Conservation (phyloP, 2,329 filamentous ascomycete genomes). For the Colletotrichum sp. region DNA sequence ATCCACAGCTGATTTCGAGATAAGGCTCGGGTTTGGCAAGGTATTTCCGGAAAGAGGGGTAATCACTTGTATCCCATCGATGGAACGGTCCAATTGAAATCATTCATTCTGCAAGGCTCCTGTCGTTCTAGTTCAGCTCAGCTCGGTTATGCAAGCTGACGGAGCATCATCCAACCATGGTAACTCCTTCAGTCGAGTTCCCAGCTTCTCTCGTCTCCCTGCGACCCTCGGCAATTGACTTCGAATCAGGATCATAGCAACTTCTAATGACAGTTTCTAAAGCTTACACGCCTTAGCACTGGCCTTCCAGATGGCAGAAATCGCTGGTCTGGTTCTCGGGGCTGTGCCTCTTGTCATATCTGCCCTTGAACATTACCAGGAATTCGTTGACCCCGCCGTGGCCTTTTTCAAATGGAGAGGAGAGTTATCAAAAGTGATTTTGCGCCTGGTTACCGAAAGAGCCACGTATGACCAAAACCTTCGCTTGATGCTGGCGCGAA, state of each 20-base stretch:
- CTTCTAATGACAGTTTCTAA: not conserved
- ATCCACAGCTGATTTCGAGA: too few relatives aligned
- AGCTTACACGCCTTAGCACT: not conserved
- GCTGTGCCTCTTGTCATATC: slow-evolving; percentile 25
- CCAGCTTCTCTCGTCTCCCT: too few relatives aligned
- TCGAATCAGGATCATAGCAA: not conserved
- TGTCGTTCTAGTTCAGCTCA: too few relatives aligned
- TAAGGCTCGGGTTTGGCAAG: too few relatives aligned
- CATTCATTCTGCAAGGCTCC: too few relatives aligned
- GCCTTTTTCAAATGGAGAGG: not conserved
- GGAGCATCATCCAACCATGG: too few relatives aligned
- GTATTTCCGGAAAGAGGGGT: too few relatives aligned
- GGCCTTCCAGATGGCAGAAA: slow-evolving; percentile 6
- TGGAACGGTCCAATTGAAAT: too few relatives aligned
- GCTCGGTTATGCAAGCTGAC: too few relatives aligned
- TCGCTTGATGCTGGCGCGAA: not conserved
- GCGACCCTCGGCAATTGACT: not conserved
- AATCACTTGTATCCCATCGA: too few relatives aligned
- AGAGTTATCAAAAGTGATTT: not conserved
- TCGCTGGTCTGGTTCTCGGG: slow-evolving; percentile 27
- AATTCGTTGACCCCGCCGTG: not conserved
- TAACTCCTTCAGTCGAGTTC: too few relatives aligned
- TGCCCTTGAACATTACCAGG: slow-evolving; percentile 21
- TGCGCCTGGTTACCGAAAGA: not conserved
- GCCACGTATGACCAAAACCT: not conserved